Conservation (phyloP, 176 grass and related monocot genomes). For the Juncus inflexus region DNA sequence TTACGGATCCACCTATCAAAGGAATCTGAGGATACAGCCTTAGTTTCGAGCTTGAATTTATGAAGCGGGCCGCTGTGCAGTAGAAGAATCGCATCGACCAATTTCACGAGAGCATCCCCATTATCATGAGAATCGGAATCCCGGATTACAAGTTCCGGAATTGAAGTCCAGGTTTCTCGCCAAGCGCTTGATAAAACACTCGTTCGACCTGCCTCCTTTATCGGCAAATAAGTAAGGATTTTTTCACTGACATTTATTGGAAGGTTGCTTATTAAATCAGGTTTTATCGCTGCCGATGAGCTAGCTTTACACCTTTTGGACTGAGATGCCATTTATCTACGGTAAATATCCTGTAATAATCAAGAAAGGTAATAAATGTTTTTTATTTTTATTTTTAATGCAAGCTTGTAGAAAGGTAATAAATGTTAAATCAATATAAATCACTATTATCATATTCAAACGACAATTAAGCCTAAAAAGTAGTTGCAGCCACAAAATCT, state of each 20-base stretch:
- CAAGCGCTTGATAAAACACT: constrained; percentile 25
- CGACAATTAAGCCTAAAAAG: too few species aligned
- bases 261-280: constrained; percentile 24
- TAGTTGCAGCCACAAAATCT: too few species aligned
- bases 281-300: too few species aligned
- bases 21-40: background rate
- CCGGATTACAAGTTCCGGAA: constrained; percentile 16
- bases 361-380: too few species aligned
- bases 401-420: too few species aligned
- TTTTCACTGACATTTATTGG: constrained; percentile 17
- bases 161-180: constrained; percentile 21
- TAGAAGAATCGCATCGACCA: constrained; percentile 18
- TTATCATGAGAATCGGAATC: background rate
- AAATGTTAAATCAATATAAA: too few species aligned
- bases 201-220: constrained; percentile 23
- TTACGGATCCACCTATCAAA: constrained; percentile 38
- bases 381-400: too few species aligned
- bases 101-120: constrained; percentile 7
- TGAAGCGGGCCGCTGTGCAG: constrained; percentile 39
- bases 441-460: too few species aligned
- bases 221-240: constrained; percentile 21
- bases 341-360: too few species aligned
- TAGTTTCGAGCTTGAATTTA: constrained; percentile 23
- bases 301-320: too few species aligned
- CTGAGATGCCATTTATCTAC: too few species aligned